Base-by-base conservation (phyloP, 192 early-diverging fungal species). In the Linderina pennispora region DNA sequence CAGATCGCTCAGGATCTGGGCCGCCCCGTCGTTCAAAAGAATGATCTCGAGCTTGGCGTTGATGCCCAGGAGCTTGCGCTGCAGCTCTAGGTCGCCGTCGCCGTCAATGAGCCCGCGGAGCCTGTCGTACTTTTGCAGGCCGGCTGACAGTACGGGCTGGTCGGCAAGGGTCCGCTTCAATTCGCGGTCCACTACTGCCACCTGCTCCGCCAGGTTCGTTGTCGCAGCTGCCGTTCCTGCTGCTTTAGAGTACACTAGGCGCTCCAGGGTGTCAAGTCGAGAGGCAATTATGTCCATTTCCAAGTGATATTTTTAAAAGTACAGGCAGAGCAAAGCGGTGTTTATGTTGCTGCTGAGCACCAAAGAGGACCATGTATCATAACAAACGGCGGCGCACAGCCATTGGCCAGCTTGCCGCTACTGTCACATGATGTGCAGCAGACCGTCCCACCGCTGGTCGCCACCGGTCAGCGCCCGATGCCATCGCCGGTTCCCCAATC, bases 11-110 rank as follows among this genome's bases (percentile, higher is more conserved):
- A 70, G 41, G 9, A 46, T 63, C 43, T 53, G 47, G 25, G 24
- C 28, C 8, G 48, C 55, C 19, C 43, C 49, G 39, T 58, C 40
- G 33, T 63, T 70, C 1, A 63, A 34, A 39, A 70, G 39, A 32
- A 70, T 58, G 10, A 70, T 46, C 40, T 70, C 66, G 3, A 36
- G 32, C 47, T 70, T 70, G 26, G 66, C 55, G 14, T 47, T 39
- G n/a, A 63, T 36, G 21, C 66, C 66, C 9, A 70, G 60, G 24
- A 63, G 38, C 38, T 37, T 50, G 14, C 66, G 59, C 11, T 36
- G 32, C 17, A 58, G 66, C 28, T 70, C 66, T 15, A 70, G 36
- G 22, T 62, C 66, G 22, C 66, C 60, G 40, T 70, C 66, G 35
- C 50, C 66, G 16, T 70, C 66, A 16, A 70, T 70, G 16, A 57